phyloP scores from a whole-genome alignment of 1,284 basidiomycete species.

The Trametes hirsuta region DNA sequence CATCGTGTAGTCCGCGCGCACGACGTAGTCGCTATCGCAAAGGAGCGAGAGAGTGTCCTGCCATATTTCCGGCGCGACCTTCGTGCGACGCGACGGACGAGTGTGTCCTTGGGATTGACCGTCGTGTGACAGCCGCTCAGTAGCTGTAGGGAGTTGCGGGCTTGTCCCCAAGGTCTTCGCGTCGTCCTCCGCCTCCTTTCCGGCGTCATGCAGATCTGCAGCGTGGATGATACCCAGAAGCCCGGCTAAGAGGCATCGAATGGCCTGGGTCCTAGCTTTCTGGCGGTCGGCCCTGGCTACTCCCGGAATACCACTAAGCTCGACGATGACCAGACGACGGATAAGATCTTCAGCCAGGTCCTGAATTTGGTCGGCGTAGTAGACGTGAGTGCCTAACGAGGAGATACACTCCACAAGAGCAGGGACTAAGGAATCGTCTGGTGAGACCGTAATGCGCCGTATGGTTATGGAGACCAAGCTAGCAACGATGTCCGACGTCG shows the following conservation, averaged over 20 bases:
- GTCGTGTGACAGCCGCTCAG: conserved; percentile 21
- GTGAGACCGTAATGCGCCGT: conserved; percentile 67
- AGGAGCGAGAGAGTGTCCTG: conserved; percentile 86
- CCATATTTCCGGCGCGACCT: conserved; percentile 83
- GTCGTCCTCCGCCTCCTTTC: conserved; percentile 36
- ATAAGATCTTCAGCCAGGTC: conserved; percentile 90
- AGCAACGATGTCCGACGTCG: conserved; percentile 87
- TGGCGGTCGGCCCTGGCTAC: conserved; percentile 48
- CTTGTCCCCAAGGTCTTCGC: conserved; percentile 27
- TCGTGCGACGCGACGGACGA: conserved; percentile 61
- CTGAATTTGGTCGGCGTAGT: conserved; percentile 96
- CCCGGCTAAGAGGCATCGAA: conserved; percentile 75
- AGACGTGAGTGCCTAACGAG: conserved; percentile 87
- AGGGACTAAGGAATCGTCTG: conserved; percentile 72
- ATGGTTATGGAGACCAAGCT: conserved; percentile 78
- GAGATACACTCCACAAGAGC: conserved; percentile 81
- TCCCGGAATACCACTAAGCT: conserved; percentile 61
- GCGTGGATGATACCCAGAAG: conserved; percentile 73
- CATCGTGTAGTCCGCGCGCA: conserved; percentile 79
- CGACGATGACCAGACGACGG: conserved; percentile 72
- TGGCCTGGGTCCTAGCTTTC: conserved; percentile 64
- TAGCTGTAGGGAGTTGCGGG: conserved; percentile 15
- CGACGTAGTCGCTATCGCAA: conserved; percentile 73
- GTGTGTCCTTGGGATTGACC: conserved; percentile 21
- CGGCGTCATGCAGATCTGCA: conserved; percentile 53